Conservation (phyloP, 2,329 filamentous ascomycete genomes). For the Cordyceps tenuipes region DNA sequence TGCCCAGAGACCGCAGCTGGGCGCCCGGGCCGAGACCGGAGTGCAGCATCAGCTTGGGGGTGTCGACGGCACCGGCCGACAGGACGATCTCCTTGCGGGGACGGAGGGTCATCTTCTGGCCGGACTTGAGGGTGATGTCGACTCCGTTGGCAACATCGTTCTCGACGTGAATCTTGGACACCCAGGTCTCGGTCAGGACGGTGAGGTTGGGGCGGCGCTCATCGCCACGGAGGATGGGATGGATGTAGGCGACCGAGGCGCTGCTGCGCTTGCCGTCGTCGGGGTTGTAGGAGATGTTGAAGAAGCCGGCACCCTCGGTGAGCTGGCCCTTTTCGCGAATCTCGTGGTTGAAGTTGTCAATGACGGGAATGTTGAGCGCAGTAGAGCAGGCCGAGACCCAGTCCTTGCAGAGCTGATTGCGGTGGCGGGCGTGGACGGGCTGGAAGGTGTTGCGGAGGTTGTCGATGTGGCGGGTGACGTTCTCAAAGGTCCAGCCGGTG, state of each 20-base stretch:
- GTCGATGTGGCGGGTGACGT: constrained; percentile 72
- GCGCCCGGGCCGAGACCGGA: constrained; percentile 48
- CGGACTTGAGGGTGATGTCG: constrained; percentile 51
- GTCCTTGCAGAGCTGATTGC: constrained; percentile 86
- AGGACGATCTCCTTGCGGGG: constrained; percentile 71
- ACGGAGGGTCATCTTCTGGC: constrained; percentile 45
- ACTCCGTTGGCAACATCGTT: constrained; percentile 66
- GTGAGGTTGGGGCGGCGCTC: constrained; percentile 79
- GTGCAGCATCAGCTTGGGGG: constrained; percentile 56
- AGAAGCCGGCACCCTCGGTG: constrained; percentile 75
- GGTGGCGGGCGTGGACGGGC: constrained; percentile 74
- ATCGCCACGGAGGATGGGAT: constrained; percentile 76
- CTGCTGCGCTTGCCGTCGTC: constrained; percentile 78
- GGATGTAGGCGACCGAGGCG: constrained; percentile 85
- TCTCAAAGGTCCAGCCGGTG: constrained; percentile 79
- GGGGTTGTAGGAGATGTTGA: constrained; percentile 85
- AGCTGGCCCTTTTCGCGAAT: constrained; percentile 67
- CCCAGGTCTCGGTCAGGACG: constrained; percentile 80
- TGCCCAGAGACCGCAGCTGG: constrained; percentile 45
- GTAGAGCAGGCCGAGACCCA: constrained; percentile 77
- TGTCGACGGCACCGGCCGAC: constrained; percentile 73
- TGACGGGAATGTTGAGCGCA: constrained; percentile 71
- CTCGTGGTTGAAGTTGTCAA: constrained; percentile 79
- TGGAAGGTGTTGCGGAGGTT: constrained; percentile 85
- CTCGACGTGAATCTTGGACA: constrained; percentile 68